A percentile compares a stretch with the other conserved stretches of the same genome.
These are phyloP conservation scores for Cyberlindnera americana DNA, from an alignment of 805 yeast species.

Conservation along the genomic window DNA sequence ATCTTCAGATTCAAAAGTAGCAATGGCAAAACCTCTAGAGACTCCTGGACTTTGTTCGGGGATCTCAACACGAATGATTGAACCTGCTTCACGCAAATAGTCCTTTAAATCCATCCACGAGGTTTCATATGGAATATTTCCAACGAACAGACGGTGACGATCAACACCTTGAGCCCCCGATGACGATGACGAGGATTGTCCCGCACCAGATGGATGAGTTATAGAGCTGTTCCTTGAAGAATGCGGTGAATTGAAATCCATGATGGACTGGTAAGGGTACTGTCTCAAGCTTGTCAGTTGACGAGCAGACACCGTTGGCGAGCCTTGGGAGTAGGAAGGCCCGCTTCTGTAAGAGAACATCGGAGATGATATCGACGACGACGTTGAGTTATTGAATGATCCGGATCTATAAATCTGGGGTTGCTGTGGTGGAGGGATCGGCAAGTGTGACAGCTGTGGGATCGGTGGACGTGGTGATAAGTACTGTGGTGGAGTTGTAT, in stretches of 20 bases:
- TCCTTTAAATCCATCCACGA: slow-evolving; percentile 39
- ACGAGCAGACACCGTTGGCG: slow-evolving; percentile 20
- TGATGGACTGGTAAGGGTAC: slow-evolving; percentile 24
- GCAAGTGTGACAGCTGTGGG: slow-evolving; percentile 5
- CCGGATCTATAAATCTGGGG: neutral
- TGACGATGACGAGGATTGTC: no score
- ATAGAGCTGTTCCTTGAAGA: neutral
- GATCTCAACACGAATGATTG: slow-evolving; percentile 33
- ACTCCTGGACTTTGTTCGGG: slow-evolving; percentile 37
- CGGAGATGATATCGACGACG: slow-evolving; percentile 1
- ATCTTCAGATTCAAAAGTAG: slow-evolving; percentile 42
- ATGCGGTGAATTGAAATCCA: slow-evolving; percentile 16
- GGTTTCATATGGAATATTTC: slow-evolving; percentile 51
- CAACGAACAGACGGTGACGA: slow-evolving; percentile 46
- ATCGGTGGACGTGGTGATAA: slow-evolving; percentile 4
- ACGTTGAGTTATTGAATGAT: neutral
- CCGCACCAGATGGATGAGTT: neutral
- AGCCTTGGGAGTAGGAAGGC: slow-evolving; percentile 4
- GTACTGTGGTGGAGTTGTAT: neutral
- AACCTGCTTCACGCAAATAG: slow-evolving; percentile 28
- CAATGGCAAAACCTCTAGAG: slow-evolving; percentile 63
- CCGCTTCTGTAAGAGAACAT: neutral
- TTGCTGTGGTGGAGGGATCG: slow-evolving; percentile 7
- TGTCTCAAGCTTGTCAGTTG: slow-evolving; percentile 20
- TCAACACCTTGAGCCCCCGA: no score